Evolutionary conservation across 805 yeast species (phyloP).

Genomic region (Suhomyces vadensis): DNA sequence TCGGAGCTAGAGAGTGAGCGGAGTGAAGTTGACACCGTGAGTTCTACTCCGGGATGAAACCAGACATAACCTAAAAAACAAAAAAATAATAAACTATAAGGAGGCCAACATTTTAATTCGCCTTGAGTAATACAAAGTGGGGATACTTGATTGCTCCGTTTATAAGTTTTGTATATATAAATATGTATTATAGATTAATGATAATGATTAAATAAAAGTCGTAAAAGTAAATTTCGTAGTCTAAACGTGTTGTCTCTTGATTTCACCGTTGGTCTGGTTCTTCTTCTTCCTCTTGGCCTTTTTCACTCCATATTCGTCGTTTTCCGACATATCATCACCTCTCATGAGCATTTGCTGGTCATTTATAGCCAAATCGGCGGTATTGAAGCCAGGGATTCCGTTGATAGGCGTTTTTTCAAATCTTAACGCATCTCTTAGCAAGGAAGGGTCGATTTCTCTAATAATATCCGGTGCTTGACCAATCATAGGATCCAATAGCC

Average conservation of each 20-base stretch:
- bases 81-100: background rate
- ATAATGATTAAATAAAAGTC: background rate
- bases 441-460: slow-evolving; percentile 49
- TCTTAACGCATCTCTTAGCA: slow-evolving; percentile 50
- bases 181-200: background rate
- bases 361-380: slow-evolving; percentile 63
- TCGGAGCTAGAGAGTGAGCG: slow-evolving; percentile 19
- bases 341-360: slow-evolving; percentile 45
- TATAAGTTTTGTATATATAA: background rate
- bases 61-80: background rate
- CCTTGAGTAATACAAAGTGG: slow-evolving; percentile 1
- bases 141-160: background rate
- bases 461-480: slow-evolving; percentile 46
- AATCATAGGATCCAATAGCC: slow-evolving; percentile 39
- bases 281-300: slow-evolving; percentile 40
- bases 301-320: slow-evolving; percentile 36
- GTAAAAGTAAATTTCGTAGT: background rate
- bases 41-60: background rate
- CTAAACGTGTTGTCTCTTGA: slow-evolving; percentile 36
- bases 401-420: slow-evolving; percentile 65
- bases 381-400: slow-evolving; percentile 78
- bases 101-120: background rate
- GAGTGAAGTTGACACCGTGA: background rate
- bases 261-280: slow-evolving; percentile 37
- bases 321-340: slow-evolving; percentile 41